A percentile compares a stretch with the other conserved stretches of the same genome.
These are phyloP conservation scores for Arthroderma sp. DNA, from an alignment of 2,329 filamentous ascomycete genomes.

Conservation along the genomic window DNA sequence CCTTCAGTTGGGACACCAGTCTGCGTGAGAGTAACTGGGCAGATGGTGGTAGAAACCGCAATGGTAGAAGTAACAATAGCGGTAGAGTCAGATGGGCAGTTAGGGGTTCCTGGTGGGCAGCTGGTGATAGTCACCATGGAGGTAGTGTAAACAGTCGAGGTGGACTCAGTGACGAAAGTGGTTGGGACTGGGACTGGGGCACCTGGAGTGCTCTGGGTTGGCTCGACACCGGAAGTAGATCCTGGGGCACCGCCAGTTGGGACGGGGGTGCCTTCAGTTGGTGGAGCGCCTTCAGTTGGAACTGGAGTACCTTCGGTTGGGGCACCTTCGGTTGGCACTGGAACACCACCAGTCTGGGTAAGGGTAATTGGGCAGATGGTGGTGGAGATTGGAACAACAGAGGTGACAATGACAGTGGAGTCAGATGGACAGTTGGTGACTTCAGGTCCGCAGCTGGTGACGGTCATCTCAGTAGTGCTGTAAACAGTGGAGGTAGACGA, in stretches of 20 bases:
- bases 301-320: not conserved
- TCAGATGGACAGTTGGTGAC: conserved; percentile 42
- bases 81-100: conserved; percentile 43
- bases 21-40: conserved; percentile 33
- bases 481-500: conserved; percentile 29
- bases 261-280: not conserved
- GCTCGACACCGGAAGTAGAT: not conserved
- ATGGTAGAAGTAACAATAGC: conserved; percentile 44
- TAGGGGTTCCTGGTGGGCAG: conserved; percentile 29
- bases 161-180: conserved; percentile 18
- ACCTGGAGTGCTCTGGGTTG: not conserved
- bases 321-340: not conserved
- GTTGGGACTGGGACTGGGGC: not conserved
- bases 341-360: conserved; percentile 9
- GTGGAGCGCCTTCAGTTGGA: not conserved
- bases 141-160: conserved; percentile 30
- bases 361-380: conserved; percentile 44
- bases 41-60: conserved; percentile 48
- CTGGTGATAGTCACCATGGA: conserved; percentile 30
- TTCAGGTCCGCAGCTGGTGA: conserved; percentile 30
- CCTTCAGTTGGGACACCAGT: not conserved
- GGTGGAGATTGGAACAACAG: conserved; percentile 46
- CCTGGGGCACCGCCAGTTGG: not conserved
- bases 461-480: conserved; percentile 27
- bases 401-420: conserved; percentile 40